Evolutionary conservation across 805 yeast species (phyloP).

Genomic region (Metschnikowia noctiluminum): DNA sequence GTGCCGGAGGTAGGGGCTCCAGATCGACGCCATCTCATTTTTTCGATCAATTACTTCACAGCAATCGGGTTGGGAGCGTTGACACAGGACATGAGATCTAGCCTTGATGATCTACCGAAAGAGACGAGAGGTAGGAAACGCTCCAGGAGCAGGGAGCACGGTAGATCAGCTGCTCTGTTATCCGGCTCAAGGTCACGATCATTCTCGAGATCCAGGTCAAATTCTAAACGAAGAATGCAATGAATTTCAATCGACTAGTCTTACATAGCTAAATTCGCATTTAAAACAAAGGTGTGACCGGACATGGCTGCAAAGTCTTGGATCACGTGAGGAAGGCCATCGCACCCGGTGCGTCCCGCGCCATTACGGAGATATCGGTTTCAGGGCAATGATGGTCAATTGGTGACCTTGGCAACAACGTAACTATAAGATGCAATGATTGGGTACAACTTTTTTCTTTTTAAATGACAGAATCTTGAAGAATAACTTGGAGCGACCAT

Average conservation of each 20-base stretch:
- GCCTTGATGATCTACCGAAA: slow-evolving; percentile 34
- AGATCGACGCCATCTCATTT: slow-evolving; percentile 55
- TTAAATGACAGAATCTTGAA: neutral
- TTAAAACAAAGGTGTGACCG: no score
- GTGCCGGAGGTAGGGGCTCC: slow-evolving; percentile 24
- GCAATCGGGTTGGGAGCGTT: slow-evolving; percentile 85
- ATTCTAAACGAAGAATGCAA: slow-evolving; percentile 9
- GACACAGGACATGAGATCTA: slow-evolving; percentile 77
- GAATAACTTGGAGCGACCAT: no score
- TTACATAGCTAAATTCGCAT: no score
- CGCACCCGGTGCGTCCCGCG: neutral
- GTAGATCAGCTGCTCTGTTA: slow-evolving; percentile 7
- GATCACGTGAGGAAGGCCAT: neutral
- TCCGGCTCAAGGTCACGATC: slow-evolving; percentile 14
- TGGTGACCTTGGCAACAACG: no score
- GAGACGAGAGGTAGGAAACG: slow-evolving; percentile 21
- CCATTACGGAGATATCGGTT: neutral
- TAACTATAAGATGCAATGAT: neutral
- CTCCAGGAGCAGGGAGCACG: slow-evolving; percentile 6
- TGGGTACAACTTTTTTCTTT: neutral
- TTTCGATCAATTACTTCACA: slow-evolving; percentile 86
- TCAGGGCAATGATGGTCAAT: neutral
- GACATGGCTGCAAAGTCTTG: neutral
- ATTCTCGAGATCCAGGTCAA: slow-evolving; percentile 12
- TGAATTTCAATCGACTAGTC: neutral